Evolutionary conservation across 176 grass and related monocot species (phyloP).

Genomic region (Eragrostis nindensis): DNA sequence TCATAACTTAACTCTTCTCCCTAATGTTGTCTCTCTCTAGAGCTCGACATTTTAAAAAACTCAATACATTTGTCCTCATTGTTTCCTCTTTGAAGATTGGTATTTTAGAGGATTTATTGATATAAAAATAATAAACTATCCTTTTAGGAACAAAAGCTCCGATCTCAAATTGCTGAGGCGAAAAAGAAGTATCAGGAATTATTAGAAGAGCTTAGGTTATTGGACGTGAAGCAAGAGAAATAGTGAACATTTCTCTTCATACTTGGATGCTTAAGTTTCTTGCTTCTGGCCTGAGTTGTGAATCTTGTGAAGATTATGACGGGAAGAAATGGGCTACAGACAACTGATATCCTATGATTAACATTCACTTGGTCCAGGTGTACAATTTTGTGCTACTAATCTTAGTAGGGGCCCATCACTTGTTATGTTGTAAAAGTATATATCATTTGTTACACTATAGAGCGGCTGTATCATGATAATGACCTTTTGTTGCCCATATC

Average conservation of each 20-base stretch:
- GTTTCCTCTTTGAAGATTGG: slow-evolving; percentile 4
- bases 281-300: slow-evolving; percentile 19
- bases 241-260: slow-evolving; percentile 16
- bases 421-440: slow-evolving; percentile 32
- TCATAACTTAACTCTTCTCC: background rate
- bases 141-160: slow-evolving; percentile 76
- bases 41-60: too few species aligned
- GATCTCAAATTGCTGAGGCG: slow-evolving; percentile 61
- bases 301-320: slow-evolving; percentile 26
- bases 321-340: slow-evolving; percentile 24
- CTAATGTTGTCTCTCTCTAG: too few species aligned
- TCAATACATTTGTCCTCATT: background rate
- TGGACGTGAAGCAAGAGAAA: slow-evolving; percentile 73
- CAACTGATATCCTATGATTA: too few species aligned
- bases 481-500: background rate
- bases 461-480: slow-evolving; percentile 17
- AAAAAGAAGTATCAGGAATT: slow-evolving; percentile 70
- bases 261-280: background rate
- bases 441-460: slow-evolving; percentile 22
- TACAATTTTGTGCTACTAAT: slow-evolving; percentile 43
- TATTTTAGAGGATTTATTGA: slow-evolving; percentile 27
- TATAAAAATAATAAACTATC: slow-evolving; percentile 26
- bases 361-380: slow-evolving; percentile 27
- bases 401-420: slow-evolving; percentile 7
- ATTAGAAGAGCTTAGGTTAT: slow-evolving; percentile 53